These are phyloP conservation scores for Debaryomyces coudertii DNA, from an alignment of 1,139 yeast species.

Conservation along the genomic window DNA sequence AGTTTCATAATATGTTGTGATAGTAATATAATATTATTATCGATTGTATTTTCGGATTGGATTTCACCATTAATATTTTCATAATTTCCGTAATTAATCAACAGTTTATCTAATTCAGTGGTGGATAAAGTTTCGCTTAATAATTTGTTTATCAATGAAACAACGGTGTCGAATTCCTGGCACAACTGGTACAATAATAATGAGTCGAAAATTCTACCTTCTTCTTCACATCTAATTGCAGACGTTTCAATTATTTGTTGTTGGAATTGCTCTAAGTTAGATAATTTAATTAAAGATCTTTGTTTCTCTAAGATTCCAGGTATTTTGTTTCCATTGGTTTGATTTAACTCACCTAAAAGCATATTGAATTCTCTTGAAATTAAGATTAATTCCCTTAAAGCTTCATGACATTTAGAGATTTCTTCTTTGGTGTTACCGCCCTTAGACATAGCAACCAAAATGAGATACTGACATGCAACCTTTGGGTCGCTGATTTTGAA, in stretches of 20 bases:
- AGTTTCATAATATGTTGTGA: constrained; percentile 60
- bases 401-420: constrained; percentile 69
- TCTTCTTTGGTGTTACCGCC: constrained; percentile 47
- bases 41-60: constrained; percentile 34
- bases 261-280: constrained; percentile 51
- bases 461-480: constrained; percentile 86
- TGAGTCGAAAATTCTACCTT: constrained; percentile 87
- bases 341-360: constrained; percentile 76
- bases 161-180: constrained; percentile 87
- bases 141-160: constrained; percentile 70
- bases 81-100: constrained; percentile 43
- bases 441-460: constrained; percentile 63
- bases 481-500: constrained; percentile 87
- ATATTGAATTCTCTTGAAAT: constrained; percentile 84
- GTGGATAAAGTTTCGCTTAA: constrained; percentile 79
- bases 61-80: constrained; percentile 28
- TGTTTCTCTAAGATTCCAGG: constrained; percentile 88
- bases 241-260: constrained; percentile 77
- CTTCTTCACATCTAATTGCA: constrained; percentile 87
- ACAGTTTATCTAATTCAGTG: constrained; percentile 70
- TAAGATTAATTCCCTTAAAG: constrained; percentile 79
- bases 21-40: constrained; percentile 54
- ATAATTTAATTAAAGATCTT: constrained; percentile 64
- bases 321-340: constrained; percentile 66
- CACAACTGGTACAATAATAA: constrained; percentile 83